Evolutionary conservation across 1,284 basidiomycete genomes (phyloP).

Genomic region (Trichosporon asahii): DNA sequence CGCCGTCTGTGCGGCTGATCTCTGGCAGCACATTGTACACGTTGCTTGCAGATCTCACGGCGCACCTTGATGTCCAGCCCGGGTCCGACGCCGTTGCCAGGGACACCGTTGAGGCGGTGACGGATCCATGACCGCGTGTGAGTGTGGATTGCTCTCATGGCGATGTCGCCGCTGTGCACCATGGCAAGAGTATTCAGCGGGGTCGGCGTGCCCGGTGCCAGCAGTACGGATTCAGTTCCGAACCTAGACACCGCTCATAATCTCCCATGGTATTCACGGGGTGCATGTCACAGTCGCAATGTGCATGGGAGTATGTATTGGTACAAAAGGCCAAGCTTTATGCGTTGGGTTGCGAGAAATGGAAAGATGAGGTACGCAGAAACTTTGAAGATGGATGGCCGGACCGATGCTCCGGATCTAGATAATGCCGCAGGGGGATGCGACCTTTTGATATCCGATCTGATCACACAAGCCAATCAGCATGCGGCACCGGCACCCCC

Average conservation of each 20-base stretch:
- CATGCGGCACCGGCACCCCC: neutral
- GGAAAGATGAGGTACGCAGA: too few relatives aligned
- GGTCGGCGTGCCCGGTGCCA: too few relatives aligned
- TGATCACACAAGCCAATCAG: neutral
- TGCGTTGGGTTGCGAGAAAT: too few relatives aligned
- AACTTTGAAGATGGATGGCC: neutral
- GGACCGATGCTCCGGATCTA: neutral
- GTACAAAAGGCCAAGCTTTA: too few relatives aligned
- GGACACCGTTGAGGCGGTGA: neutral
- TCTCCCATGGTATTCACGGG: too few relatives aligned
- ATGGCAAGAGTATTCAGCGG: too few relatives aligned
- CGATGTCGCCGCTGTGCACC: neutral
- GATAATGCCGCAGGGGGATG: neutral
- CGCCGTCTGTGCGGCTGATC: too few relatives aligned
- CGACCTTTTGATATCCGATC: slow-evolving; percentile 7
- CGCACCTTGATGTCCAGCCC: too few relatives aligned
- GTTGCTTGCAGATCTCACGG: neutral
- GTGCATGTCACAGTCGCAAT: too few relatives aligned
- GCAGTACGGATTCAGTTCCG: too few relatives aligned
- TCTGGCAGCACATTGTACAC: neutral
- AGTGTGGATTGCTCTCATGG: neutral
- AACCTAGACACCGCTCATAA: too few relatives aligned
- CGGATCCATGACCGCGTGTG: neutral
- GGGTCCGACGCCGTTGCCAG: neutral
- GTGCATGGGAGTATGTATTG: too few relatives aligned